Conservation (phyloP, 1,139 yeast genomes). For the Candida neerlandica region DNA sequence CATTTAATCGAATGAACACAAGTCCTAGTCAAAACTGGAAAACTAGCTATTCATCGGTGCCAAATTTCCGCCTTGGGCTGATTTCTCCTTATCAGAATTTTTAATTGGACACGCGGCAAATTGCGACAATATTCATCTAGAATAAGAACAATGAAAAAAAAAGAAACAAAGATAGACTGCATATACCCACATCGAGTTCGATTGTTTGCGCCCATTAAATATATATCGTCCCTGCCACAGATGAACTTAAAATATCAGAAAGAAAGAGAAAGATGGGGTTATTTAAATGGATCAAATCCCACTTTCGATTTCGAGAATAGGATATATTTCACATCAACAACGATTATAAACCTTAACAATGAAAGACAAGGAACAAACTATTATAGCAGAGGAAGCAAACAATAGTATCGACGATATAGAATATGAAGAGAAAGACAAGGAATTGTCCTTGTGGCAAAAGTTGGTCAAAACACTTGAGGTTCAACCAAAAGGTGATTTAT, state of each 20-base stretch:
- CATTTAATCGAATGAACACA: no score
- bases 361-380: neutral
- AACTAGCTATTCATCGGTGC: no score
- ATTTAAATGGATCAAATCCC: neutral
- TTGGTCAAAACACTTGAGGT: slow-evolving; percentile 12
- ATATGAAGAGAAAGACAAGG: neutral
- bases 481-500: slow-evolving; percentile 31
- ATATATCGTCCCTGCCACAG: no score
- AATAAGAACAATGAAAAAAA: neutral
- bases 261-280: neutral
- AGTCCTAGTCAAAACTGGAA: no score
- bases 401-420: neutral
- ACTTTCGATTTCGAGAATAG: neutral
- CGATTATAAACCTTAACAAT: neutral
- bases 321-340: neutral
- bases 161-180: neutral
- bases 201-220: no score
- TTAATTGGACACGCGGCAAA: slow-evolving; percentile 1
- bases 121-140: neutral
- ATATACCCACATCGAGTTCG: neutral
- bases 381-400: neutral
- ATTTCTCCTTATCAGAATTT: neutral
- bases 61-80: neutral
- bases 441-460: slow-evolving; percentile 13
- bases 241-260: no score